These are phyloP conservation scores for Aristolochia californica DNA, from an alignment of 164 flowering plant genomes.

Conservation along the genomic window DNA sequence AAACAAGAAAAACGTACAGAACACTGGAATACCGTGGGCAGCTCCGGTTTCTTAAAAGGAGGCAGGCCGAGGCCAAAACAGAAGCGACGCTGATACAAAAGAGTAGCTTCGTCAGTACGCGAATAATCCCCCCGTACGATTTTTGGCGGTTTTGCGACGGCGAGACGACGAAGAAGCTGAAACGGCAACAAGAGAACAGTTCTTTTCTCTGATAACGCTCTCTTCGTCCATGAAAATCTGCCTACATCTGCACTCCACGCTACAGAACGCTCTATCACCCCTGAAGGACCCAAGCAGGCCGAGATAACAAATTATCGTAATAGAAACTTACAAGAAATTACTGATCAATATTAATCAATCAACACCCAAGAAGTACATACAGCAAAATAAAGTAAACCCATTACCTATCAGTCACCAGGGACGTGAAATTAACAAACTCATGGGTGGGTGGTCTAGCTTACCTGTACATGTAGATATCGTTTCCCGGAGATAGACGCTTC, in stretches of 20 bases:
- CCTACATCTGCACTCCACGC: slow-evolving; percentile 66
- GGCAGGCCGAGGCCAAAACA: neutral
- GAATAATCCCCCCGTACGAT: slow-evolving; percentile 24
- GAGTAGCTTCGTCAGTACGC: neutral
- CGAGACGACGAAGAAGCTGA: slow-evolving; percentile 20
- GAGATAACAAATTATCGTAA: neutral
- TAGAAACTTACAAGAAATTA: too few species aligned
- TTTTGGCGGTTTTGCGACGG: slow-evolving; percentile 21
- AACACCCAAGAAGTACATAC: too few species aligned
- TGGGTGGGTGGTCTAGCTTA: slow-evolving; percentile 10
- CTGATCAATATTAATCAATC: too few species aligned
- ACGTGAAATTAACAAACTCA: too few species aligned
- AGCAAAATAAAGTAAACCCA: too few species aligned
- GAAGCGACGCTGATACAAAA: neutral
- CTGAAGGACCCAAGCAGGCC: slow-evolving; percentile 11
- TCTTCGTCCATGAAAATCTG: slow-evolving; percentile 70
- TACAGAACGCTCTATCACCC: slow-evolving; percentile 68
- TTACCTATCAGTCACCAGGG: too few species aligned
- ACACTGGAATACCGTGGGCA: neutral
- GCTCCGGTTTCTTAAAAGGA: neutral
- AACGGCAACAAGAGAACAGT: slow-evolving; percentile 32
- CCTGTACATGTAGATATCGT: slow-evolving; percentile 82
- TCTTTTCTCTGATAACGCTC: slow-evolving; percentile 21
- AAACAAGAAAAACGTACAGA: too few species aligned
- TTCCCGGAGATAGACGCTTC: slow-evolving; percentile 43